phyloP scores from a whole-genome alignment of 345 rosid species.

The Lumnitzera littorea region DNA sequence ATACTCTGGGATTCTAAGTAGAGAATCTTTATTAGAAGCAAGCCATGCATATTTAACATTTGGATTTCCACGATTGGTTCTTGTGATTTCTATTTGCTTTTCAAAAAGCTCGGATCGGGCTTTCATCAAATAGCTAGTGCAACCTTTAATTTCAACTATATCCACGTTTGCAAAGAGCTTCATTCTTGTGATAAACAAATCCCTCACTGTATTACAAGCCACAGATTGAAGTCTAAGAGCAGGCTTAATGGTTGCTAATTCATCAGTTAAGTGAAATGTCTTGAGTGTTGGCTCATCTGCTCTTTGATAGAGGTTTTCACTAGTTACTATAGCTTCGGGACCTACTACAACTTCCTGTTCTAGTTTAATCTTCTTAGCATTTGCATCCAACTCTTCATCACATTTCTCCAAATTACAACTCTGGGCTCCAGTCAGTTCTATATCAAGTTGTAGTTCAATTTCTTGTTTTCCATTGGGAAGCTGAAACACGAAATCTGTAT shows the following conservation, averaged over 20 bases:
- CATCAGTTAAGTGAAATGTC: background rate
- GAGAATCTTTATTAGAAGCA: constrained; percentile 21
- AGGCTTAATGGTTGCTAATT: background rate
- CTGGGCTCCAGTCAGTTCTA: constrained; percentile 51
- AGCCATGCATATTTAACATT: constrained; percentile 44
- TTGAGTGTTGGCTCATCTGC: background rate
- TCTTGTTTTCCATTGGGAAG: constrained; percentile 34
- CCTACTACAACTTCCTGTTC: constrained; percentile 19
- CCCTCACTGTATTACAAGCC: constrained; percentile 14
- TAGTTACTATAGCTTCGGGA: background rate
- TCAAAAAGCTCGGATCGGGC: constrained; percentile 25
- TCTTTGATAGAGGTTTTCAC: background rate
- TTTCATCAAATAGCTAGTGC: constrained; percentile 16
- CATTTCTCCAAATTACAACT: constrained; percentile 46
- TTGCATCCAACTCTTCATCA: constrained; percentile 53
- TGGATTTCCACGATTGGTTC: constrained; percentile 31
- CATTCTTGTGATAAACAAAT: constrained; percentile 23
- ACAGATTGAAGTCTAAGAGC: constrained; percentile 1
- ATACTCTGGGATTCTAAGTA: constrained; percentile 16
- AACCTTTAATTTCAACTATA: constrained; percentile 15
- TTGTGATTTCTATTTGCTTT: constrained; percentile 35
- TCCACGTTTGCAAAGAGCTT: constrained; percentile 7
- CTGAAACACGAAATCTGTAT: background rate
- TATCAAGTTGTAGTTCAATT: constrained; percentile 73
- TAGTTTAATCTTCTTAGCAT: constrained; percentile 34